Base-by-base conservation (phyloP, 371 early-diverging fungal species). In the Mucor irregularis region DNA sequence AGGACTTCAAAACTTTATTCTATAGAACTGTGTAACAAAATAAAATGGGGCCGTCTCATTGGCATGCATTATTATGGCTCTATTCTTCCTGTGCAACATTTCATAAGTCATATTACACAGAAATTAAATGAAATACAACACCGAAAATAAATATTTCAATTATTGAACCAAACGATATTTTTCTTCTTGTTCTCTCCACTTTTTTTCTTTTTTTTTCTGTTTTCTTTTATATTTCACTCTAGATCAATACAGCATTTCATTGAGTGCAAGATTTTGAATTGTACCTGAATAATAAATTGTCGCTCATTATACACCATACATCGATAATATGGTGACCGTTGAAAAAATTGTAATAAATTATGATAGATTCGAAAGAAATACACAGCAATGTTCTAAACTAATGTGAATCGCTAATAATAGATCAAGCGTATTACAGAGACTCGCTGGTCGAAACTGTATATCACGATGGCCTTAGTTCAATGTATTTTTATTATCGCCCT, bases 281-380 rank as follows among this genome's bases (percentile, higher is more conserved):
- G n/a, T n/a, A n/a, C n/a, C n/a, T n/a, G n/a, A n/a, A n/a, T n/a
- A n/a, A n/a, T n/a, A n/a, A n/a, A n/a, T n/a, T n/a, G n/a, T n/a
- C n/a, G n/a, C n/a, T n/a, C n/a, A n/a, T n/a, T n/a, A n/a, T n/a
- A n/a, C n/a, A n/a, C n/a, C n/a, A n/a, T n/a, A n/a, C n/a, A n/a
- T 45, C 7, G 2, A 19, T 25, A 47, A 39, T 26, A 72, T 72
- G 72, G 66, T 68, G 16, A 62, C 72, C 13, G 30, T 63, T 7
- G 43, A 65, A 37, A 72, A 72, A 62, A 63, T 72, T 40, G 72
- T 72, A 68, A 61, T n/a, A n/a, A n/a, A n/a, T n/a, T n/a, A n/a
- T n/a, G n/a, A n/a, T n/a, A n/a, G n/a, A n/a, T n/a, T n/a, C n/a
- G n/a, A n/a, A n/a, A n/a, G n/a, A n/a, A n/a, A n/a, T n/a, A 43